These are phyloP conservation scores for Exophiala mesophila DNA, from an alignment of 2,329 filamentous ascomycete species.

Conservation along the genomic window DNA sequence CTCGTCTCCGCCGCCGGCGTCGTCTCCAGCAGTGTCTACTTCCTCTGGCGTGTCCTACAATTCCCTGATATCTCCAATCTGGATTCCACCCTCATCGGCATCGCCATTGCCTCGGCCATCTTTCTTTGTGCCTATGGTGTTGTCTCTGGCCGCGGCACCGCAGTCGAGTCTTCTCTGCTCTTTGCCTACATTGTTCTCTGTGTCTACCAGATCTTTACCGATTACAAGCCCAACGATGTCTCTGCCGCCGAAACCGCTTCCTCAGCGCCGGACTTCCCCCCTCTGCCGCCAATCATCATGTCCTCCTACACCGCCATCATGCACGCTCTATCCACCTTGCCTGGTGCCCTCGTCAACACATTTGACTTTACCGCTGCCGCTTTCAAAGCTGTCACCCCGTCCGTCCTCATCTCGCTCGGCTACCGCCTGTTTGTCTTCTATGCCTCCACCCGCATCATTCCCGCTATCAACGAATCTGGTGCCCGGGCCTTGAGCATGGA, in stretches of 20 bases:
- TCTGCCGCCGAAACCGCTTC: slow-evolving; percentile 45
- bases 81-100: slow-evolving; percentile 87
- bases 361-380: slow-evolving; percentile 85
- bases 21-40: slow-evolving; percentile 91
- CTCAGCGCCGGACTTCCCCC: slow-evolving; percentile 73
- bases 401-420: slow-evolving; percentile 87
- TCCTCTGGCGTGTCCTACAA: slow-evolving; percentile 88
- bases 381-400: slow-evolving; percentile 91
- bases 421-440: slow-evolving; percentile 96
- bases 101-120: slow-evolving; percentile 84
- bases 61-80: slow-evolving; percentile 91
- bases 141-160: slow-evolving; percentile 86
- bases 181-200: slow-evolving; percentile 98
- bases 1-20: slow-evolving; percentile 83
- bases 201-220: slow-evolving; percentile 98
- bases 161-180: slow-evolving; percentile 87
- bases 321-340: slow-evolving; percentile 76
- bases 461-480: slow-evolving; percentile 81
- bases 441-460: slow-evolving; percentile 90
- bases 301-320: slow-evolving; percentile 91
- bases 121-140: slow-evolving; percentile 94
- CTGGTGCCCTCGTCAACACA: slow-evolving; percentile 73
- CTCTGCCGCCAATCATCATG: slow-evolving; percentile 97
- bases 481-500: slow-evolving; percentile 78
- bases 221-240: slow-evolving; percentile 80